Conservation (phyloP, 2,329 filamentous ascomycete genomes). For the Nemania sp. region DNA sequence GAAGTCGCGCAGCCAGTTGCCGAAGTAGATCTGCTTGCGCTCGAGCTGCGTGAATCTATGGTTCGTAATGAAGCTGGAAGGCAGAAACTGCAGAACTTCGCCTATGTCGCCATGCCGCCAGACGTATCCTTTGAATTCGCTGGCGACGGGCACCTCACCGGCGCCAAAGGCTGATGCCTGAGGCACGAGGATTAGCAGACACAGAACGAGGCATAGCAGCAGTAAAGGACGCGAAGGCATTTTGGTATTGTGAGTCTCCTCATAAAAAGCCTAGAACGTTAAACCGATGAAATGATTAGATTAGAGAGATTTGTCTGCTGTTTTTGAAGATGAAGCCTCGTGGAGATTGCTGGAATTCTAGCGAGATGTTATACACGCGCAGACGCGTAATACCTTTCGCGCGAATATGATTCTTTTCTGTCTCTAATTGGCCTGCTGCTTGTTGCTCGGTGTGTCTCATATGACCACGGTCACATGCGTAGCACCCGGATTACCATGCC, state of each 20-base stretch:
- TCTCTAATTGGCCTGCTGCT: background rate
- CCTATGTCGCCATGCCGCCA: slow-evolving; percentile 48
- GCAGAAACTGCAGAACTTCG: slow-evolving; percentile 45
- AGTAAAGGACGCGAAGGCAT: slow-evolving; percentile 23
- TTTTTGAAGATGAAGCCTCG: background rate
- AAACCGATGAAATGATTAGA: background rate
- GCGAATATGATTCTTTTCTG: background rate
- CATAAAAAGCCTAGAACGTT: background rate
- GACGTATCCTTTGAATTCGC: slow-evolving; percentile 48
- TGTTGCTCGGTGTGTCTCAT: background rate
- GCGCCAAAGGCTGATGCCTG: slow-evolving; percentile 46
- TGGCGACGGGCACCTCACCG: slow-evolving; percentile 44
- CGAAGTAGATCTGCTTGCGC: slow-evolving; percentile 48
- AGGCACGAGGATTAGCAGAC: slow-evolving; percentile 40
- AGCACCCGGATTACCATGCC: too few relatives aligned
- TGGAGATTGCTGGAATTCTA: background rate
- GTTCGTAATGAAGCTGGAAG: slow-evolving; percentile 44
- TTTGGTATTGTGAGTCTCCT: background rate
- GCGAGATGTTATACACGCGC: background rate
- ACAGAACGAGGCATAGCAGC: slow-evolving; percentile 37
- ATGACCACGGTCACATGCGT: background rate
- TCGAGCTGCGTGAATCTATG: slow-evolving; percentile 47
- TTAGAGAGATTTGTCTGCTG: background rate
- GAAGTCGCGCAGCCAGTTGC: slow-evolving; percentile 55
- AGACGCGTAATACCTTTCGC: background rate